Evolutionary conservation across 2,329 filamentous ascomycete species (phyloP).

Genomic region (Periconia macrospinosa): DNA sequence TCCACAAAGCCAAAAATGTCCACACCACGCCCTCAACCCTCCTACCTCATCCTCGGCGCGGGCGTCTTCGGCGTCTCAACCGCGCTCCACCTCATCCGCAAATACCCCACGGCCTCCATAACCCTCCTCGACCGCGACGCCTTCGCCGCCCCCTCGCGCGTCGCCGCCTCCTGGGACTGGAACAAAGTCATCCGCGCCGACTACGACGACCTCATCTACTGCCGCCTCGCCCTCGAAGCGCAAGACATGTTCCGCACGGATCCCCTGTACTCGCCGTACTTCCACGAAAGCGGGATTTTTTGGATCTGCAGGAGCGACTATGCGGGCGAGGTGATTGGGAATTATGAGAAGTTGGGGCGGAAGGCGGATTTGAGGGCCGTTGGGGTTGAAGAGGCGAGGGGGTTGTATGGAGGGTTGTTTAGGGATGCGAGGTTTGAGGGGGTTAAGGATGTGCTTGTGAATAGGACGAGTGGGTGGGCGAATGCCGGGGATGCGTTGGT

Average conservation of each 20-base stretch:
- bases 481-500: slow-evolving; percentile 62
- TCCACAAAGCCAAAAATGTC: too few species aligned
- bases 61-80: slow-evolving; percentile 44
- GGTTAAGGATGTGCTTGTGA: slow-evolving; percentile 62
- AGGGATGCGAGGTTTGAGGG: slow-evolving; percentile 62
- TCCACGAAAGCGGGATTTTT: slow-evolving; percentile 57
- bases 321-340: slow-evolving; percentile 52
- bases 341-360: slow-evolving; percentile 54
- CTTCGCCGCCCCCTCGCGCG: slow-evolving; percentile 33
- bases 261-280: slow-evolving; percentile 58
- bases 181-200: slow-evolving; percentile 73
- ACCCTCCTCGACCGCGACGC: slow-evolving; percentile 45
- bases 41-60: slow-evolving; percentile 40
- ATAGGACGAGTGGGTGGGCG: slow-evolving; percentile 64
- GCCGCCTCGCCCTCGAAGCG: slow-evolving; percentile 65
- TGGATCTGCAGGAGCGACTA: slow-evolving; percentile 47
- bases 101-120: slow-evolving; percentile 44
- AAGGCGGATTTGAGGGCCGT: slow-evolving; percentile 51
- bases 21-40: slow-evolving; percentile 26
- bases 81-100: slow-evolving; percentile 43
- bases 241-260: slow-evolving; percentile 63
- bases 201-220: slow-evolving; percentile 67
- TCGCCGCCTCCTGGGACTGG: slow-evolving; percentile 71
- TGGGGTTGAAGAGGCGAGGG: slow-evolving; percentile 54
- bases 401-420: slow-evolving; percentile 62